Conservation (phyloP, 2,329 filamentous ascomycete species). For the Fusarium redolens region DNA sequence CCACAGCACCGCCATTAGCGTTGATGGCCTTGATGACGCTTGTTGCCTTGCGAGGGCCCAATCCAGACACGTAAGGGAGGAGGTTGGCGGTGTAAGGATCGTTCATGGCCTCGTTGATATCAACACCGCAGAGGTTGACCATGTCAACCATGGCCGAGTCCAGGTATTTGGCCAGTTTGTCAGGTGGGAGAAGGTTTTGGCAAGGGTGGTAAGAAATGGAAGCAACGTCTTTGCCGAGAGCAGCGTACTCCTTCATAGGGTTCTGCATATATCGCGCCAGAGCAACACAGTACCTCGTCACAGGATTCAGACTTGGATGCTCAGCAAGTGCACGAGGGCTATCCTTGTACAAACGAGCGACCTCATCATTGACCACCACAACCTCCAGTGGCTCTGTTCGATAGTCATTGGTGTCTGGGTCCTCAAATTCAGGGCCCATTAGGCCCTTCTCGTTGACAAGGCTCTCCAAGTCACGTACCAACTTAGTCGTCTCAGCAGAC, state of each 20-base stretch:
- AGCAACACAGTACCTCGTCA: constrained; percentile 90
- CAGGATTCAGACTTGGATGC: constrained; percentile 80
- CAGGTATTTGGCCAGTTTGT: constrained; percentile 86
- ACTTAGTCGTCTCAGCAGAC: constrained; percentile 84
- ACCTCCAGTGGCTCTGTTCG: constrained; percentile 86
- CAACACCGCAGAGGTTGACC: constrained; percentile 95
- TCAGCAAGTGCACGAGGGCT: constrained; percentile 83
- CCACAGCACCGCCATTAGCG: constrained; percentile 86
- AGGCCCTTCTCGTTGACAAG: constrained; percentile 83
- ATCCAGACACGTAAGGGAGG: constrained; percentile 88
- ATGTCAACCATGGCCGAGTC: constrained; percentile 99
- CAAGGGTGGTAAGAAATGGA: constrained; percentile 91
- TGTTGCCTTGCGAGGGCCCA: constrained; percentile 91
- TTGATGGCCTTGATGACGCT: constrained; percentile 82
- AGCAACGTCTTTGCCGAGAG: constrained; percentile 86
- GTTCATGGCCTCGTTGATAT: constrained; percentile 90
- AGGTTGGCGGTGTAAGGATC: constrained; percentile 87
- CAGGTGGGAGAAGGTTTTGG: constrained; percentile 87
- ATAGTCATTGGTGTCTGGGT: constrained; percentile 79
- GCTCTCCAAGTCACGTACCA: constrained; percentile 83
- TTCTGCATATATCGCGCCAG: constrained; percentile 94
- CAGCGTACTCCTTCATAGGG: constrained; percentile 95
- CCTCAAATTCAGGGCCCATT: constrained; percentile 83
- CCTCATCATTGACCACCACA: constrained; percentile 93
- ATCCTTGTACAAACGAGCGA: constrained; percentile 94